Conservation (phyloP, 176 grass and related monocot genomes). For the Hordeum marinum region DNA sequence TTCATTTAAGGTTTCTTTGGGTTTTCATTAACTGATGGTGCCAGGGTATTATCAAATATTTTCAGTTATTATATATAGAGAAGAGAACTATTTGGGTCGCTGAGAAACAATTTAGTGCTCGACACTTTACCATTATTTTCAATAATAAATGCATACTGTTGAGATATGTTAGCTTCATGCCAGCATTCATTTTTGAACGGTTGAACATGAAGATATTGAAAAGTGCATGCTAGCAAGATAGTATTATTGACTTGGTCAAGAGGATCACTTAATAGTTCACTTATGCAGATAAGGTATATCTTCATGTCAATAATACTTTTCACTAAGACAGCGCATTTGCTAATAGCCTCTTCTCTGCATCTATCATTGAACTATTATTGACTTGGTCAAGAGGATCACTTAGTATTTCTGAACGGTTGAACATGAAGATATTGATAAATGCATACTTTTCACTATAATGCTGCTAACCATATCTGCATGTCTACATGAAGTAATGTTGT, state of each 20-base stretch:
- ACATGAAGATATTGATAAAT: too few species aligned
- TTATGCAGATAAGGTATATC: too few species aligned
- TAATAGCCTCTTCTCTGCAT: too few species aligned
- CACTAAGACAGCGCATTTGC: too few species aligned
- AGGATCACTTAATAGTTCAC: too few species aligned
- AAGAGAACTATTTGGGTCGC: not conserved
- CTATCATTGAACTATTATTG: too few species aligned
- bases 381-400: too few species aligned
- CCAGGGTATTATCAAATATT: not conserved
- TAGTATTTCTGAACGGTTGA: not conserved
- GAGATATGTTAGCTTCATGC: not conserved
- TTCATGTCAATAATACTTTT: too few species aligned
- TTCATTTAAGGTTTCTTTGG: not conserved
- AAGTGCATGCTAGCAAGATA: too few species aligned
- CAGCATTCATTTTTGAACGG: not conserved
- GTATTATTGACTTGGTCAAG: too few species aligned
- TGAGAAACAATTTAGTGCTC: not conserved
- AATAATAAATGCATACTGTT: not conserved
- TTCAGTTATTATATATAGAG: not conserved
- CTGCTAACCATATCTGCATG: not conserved
- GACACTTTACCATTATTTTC: not conserved
- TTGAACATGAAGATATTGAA: not conserved
- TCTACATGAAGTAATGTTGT: not conserved
- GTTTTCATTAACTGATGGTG: constrained; percentile 10
- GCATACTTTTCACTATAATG: constrained; percentile 7